A percentile compares a stretch with the other conserved stretches of the same genome.
phyloP scores from a whole-genome alignment of 768 basidiomycete species.

The Boletus rubescentipes region DNA sequence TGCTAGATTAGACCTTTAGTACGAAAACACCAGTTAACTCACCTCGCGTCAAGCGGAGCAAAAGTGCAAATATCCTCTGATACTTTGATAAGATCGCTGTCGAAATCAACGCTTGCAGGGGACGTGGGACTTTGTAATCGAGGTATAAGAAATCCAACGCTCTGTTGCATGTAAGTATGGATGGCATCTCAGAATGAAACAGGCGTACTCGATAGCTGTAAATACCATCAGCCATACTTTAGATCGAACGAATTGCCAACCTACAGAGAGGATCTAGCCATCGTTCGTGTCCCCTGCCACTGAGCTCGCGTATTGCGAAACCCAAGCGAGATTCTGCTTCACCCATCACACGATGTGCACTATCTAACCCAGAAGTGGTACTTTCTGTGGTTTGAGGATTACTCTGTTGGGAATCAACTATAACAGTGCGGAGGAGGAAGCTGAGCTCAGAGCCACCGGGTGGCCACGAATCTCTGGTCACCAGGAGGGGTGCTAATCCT shows the following conservation, averaged over 20 bases:
- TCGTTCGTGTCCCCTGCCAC: constrained; percentile 61
- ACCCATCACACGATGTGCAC: constrained; percentile 39
- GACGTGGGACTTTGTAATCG: constrained; percentile 85
- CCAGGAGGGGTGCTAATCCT: constrained; percentile 71
- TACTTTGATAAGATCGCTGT: constrained; percentile 77
- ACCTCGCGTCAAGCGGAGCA: constrained; percentile 81
- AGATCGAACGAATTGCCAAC: constrained; percentile 31
- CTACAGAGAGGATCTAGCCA: constrained; percentile 83
- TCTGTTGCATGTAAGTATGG: constrained; percentile 37
- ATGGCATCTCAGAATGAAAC: background rate
- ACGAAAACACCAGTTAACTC: constrained; percentile 13
- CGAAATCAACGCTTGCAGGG: constrained; percentile 72
- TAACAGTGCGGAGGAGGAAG: constrained; percentile 79
- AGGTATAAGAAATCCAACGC: constrained; percentile 89
- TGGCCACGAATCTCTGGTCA: constrained; percentile 79
- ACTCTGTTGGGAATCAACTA: constrained; percentile 72
- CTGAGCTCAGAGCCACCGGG: constrained; percentile 84
- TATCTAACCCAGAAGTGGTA: constrained; percentile 30
- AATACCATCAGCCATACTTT: constrained; percentile 5
- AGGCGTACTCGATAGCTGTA: constrained; percentile 24
- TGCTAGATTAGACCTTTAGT: constrained; percentile 1
- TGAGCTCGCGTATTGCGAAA: constrained; percentile 79
- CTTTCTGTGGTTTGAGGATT: constrained; percentile 16
- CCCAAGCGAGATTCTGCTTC: constrained; percentile 78
- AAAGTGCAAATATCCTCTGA: constrained; percentile 77